These are phyloP conservation scores for Babesia bovis DNA, from an alignment of 169 alveolate genomes.

Conservation along the genomic window DNA sequence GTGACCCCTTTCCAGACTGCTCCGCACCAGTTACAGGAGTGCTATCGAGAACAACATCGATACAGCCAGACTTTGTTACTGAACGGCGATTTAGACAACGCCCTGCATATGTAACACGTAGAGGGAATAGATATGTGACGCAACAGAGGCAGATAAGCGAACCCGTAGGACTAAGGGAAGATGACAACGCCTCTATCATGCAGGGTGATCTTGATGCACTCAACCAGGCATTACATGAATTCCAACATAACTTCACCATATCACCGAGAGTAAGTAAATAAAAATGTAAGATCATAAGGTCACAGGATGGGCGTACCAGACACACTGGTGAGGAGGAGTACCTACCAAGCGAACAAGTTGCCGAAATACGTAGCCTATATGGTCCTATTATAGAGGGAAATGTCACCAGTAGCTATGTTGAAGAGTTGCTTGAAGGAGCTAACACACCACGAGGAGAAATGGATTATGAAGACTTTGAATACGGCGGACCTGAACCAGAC, in stretches of 20 bases:
- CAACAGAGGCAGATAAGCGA: constrained; percentile 34
- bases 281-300: no score
- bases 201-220: constrained; percentile 23
- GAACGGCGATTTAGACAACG: background rate
- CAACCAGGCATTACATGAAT: constrained; percentile 25
- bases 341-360: constrained; percentile 16
- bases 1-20: background rate
- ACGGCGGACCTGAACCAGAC: constrained; percentile 4
- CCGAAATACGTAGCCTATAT: constrained; percentile 7
- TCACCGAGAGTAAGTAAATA: constrained; percentile 4
- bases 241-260: constrained; percentile 25
- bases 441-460: background rate
- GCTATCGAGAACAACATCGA: constrained; percentile 33
- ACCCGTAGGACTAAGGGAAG: background rate
- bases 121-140: background rate
- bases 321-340: background rate
- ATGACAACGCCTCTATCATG: background rate
- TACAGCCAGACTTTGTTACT: constrained; percentile 11
- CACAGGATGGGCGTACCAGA: background rate
- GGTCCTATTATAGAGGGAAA: background rate
- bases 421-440: background rate
- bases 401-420: background rate
- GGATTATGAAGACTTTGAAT: constrained; percentile 6
- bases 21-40: constrained; percentile 28
- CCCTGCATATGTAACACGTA: background rate